These are phyloP conservation scores for Xylariomycetidae sp. DNA, from an alignment of 2,329 filamentous ascomycete genomes.

Conservation along the genomic window DNA sequence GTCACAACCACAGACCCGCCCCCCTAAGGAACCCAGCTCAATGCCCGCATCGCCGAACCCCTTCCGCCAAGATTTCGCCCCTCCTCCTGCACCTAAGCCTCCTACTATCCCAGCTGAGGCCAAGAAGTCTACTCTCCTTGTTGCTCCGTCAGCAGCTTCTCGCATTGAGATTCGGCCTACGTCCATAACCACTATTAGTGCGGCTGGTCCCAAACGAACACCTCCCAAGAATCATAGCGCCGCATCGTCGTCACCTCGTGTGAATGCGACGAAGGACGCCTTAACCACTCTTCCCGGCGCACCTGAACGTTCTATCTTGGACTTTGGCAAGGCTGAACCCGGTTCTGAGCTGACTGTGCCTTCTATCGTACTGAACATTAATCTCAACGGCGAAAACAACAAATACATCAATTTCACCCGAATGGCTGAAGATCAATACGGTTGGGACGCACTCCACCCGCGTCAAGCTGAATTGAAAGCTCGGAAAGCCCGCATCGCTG, in stretches of 20 bases:
- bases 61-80: constrained; percentile 30
- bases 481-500: constrained; percentile 80
- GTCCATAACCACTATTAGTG: constrained; percentile 30
- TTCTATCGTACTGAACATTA: constrained; percentile 80
- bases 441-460: constrained; percentile 89
- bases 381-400: constrained; percentile 75
- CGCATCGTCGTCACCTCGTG: constrained; percentile 44
- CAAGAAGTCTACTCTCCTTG: constrained; percentile 34
- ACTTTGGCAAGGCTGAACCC: constrained; percentile 55
- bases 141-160: constrained; percentile 16
- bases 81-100: constrained; percentile 28
- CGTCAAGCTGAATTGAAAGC: constrained; percentile 84
- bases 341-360: constrained; percentile 59
- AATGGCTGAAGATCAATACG: constrained; percentile 88
- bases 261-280: constrained; percentile 44
- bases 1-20: constrained; percentile 21
- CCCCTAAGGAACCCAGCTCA: constrained; percentile 31
- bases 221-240: constrained; percentile 33
- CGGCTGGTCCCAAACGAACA: constrained; percentile 22
- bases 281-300: constrained; percentile 29
- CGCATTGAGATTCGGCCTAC: constrained; percentile 29
- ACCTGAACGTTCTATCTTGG: constrained; percentile 52
- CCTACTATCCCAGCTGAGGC: constrained; percentile 29
- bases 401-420: constrained; percentile 95
- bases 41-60: constrained; percentile 40